Base-by-base conservation (phyloP, 2,329 filamentous ascomycete genomes). In the Fusarium sp. region DNA sequence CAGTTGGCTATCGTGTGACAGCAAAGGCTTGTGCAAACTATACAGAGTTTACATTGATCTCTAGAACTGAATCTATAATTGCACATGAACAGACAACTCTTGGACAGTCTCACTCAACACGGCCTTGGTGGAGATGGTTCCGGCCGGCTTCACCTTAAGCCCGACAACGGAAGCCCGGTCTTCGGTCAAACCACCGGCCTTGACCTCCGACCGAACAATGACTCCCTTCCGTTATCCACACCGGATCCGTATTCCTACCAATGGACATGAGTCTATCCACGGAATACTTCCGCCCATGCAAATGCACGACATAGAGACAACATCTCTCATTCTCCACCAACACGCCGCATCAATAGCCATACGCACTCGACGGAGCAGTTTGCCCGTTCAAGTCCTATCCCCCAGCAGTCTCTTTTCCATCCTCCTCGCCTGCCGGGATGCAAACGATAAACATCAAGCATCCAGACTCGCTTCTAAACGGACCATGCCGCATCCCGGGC, bases 401-500 rank as follows among this genome's bases (percentile, higher is more conserved):
- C 37, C n/a, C 27, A 29, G 27, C 27, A 29, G 42, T 58, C 70
- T 78, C 66, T 38, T 62, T 58, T 1, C 64, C 70, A 20, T 63
- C 50, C 40, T 40, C 57, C 40, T 40, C 57, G 27, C 63, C 58
- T 14, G 78, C 70, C 20, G 70, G 73, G 35, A 79, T 74, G 58
- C 72, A 74, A 7, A 76, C 61, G 65, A 81, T 78, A 63, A 75
- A 75, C 67, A 75, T 82, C 66, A 84, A 74, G 68, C 82, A 85
- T 5, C 83, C 83, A 6, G 77, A 58, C 35, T 78, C 73, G 29
- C 79, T 81, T 63, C 69, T 72, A 66, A 83, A 84, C 14, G 82
- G 83, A 0, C 83, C 83, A 77, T 84, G 82, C 67, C 81, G 71
- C 83, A 83, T 84, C 11, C 82, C 82, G 16, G 82, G 82, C 58